These are phyloP conservation scores for Groenewaldozyma salmanticensis DNA, from an alignment of 805 yeast species.

Conservation along the genomic window DNA sequence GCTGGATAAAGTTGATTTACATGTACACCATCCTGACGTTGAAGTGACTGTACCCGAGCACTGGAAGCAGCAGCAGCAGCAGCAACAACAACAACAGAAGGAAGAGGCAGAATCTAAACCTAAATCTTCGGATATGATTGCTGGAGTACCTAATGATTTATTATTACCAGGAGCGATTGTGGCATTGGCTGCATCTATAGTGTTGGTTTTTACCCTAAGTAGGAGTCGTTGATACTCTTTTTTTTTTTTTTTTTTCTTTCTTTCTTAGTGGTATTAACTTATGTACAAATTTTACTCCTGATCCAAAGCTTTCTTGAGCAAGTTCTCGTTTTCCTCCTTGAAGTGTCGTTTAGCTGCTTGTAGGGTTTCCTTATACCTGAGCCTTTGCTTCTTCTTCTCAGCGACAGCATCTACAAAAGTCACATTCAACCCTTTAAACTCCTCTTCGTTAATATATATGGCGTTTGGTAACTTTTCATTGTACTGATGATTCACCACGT, in stretches of 20 bases:
- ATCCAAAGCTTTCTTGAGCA: slow-evolving; percentile 21
- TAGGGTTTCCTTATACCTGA: slow-evolving; percentile 38
- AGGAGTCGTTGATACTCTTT: slow-evolving; percentile 18
- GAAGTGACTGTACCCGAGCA: slow-evolving; percentile 21
- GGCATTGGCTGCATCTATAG: slow-evolving; percentile 48
- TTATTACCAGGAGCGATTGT: slow-evolving; percentile 56
- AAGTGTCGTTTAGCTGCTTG: slow-evolving; percentile 34
- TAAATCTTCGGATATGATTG: slow-evolving; percentile 30
- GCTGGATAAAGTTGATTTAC: slow-evolving; percentile 58
- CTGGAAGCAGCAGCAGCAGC: slow-evolving; percentile 2
- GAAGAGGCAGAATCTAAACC: too few species aligned
- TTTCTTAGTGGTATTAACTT: not conserved
- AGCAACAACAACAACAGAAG: slow-evolving; percentile 5
- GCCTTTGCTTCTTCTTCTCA: slow-evolving; percentile 36
- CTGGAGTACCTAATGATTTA: slow-evolving; percentile 51
- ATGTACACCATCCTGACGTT: slow-evolving; percentile 58
- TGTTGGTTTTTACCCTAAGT: slow-evolving; percentile 45
- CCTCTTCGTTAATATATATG: slow-evolving; percentile 46
- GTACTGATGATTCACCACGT: slow-evolving; percentile 35
- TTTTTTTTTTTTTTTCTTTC: not conserved
- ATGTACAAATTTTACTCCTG: slow-evolving; percentile 1
- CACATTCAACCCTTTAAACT: slow-evolving; percentile 46
- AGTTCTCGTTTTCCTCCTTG: slow-evolving; percentile 18
- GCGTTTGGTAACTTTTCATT: slow-evolving; percentile 71
- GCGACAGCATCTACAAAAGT: slow-evolving; percentile 38